phyloP scores from a whole-genome alignment of 306 rosid species.

The Quercus gilva region DNA sequence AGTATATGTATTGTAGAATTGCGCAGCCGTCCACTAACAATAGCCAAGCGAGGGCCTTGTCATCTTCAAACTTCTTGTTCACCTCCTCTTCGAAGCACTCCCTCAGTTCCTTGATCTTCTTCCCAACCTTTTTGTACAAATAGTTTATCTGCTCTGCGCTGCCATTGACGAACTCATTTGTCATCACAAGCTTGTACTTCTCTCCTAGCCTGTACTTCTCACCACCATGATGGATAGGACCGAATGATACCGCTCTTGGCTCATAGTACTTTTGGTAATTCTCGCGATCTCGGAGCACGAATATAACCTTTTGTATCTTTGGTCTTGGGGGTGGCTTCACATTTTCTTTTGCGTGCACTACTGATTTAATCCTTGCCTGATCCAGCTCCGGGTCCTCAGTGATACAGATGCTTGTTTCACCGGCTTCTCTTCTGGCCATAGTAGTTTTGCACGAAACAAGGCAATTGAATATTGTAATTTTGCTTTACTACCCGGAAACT shows the following conservation, averaged over 20 bases:
- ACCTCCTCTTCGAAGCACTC: neutral
- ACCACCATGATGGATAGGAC: constrained; percentile 17
- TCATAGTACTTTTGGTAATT: neutral
- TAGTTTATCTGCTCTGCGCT: neutral
- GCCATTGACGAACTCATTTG: neutral
- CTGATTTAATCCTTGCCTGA: too few relatives aligned
- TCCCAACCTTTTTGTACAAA: neutral
- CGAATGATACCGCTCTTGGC: constrained; percentile 15
- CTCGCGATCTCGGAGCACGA: neutral
- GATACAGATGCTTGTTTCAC: too few relatives aligned
- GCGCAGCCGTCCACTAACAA: constrained; percentile 24
- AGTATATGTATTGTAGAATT: neutral
- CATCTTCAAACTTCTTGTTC: neutral
- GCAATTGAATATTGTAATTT: too few relatives aligned
- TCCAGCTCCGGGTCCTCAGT: too few relatives aligned
- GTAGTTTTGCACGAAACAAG: too few relatives aligned
- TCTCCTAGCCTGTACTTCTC: neutral
- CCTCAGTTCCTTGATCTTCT: neutral
- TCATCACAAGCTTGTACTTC: neutral
- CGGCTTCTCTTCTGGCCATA: too few relatives aligned
- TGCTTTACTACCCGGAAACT: too few relatives aligned
- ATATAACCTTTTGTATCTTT: constrained; percentile 18
- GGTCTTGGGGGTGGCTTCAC: neutral
- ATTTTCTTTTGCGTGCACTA: too few relatives aligned
- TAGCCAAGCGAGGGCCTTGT: constrained; percentile 1